Evolutionary conservation across 768 basidiomycete species (phyloP).

Genomic region (Lentinula lateritia): DNA sequence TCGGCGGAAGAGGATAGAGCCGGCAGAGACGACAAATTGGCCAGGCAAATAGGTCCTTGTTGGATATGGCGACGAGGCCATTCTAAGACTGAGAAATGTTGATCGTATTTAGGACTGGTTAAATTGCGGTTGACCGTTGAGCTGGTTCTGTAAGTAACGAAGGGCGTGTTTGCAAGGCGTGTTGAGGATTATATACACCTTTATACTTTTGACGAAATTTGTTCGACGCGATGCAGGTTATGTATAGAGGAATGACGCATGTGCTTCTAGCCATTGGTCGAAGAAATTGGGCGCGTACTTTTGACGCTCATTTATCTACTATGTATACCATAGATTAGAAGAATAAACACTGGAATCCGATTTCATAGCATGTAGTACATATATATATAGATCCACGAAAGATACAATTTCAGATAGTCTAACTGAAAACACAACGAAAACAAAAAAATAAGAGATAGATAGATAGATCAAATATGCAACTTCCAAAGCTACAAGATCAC

Average conservation of each 20-base stretch:
- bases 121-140: background rate
- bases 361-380: background rate
- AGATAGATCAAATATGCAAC: no score
- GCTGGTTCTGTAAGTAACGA: background rate
- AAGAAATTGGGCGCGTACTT: background rate
- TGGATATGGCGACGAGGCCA: conserved; percentile 3
- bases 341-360: background rate
- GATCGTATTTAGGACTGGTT: no score
- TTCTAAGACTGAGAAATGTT: background rate
- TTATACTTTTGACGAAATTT: background rate
- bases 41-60: conserved; percentile 19
- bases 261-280: background rate
- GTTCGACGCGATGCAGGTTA: background rate
- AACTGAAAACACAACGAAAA: background rate
- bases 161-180: background rate
- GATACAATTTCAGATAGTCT: background rate
- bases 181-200: conserved; percentile 1
- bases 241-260: background rate
- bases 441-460: no score
- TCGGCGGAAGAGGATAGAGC: conserved; percentile 33
- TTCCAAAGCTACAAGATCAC: background rate
- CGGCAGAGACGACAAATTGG: conserved; percentile 35
- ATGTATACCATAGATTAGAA: background rate
- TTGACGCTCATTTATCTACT: background rate
- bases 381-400: background rate